Evolutionary conservation across 2,329 filamentous ascomycete species (phyloP).

Genomic region (Pestalotiopsis sp.): DNA sequence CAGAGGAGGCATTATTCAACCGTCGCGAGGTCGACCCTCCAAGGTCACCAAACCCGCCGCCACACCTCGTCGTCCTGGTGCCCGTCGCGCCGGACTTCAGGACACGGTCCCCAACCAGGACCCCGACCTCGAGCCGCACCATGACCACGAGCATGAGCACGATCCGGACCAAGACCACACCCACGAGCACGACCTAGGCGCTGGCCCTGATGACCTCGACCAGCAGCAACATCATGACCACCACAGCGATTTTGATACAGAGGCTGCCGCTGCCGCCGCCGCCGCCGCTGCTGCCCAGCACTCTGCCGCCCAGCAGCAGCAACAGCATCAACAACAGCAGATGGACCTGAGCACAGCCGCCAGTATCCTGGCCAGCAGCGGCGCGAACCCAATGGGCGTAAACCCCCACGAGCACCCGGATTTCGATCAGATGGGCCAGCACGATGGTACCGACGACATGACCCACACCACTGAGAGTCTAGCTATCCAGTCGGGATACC

Average conservation of each 20-base stretch:
- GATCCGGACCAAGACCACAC: slow-evolving; percentile 13
- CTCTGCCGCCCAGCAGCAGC: slow-evolving; percentile 25
- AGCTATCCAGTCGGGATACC: slow-evolving; percentile 50
- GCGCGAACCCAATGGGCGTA: slow-evolving; percentile 30
- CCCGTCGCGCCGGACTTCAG: slow-evolving; percentile 12
- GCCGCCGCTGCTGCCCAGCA: slow-evolving; percentile 12
- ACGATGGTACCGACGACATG: slow-evolving; percentile 22
- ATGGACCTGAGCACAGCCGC: slow-evolving; percentile 33
- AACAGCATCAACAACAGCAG: slow-evolving; percentile 27
- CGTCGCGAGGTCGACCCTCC: slow-evolving; percentile 16
- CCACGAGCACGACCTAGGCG: slow-evolving; percentile 13
- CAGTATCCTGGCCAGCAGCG: slow-evolving; percentile 33
- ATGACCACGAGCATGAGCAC: slow-evolving; percentile 9
- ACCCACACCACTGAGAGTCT: slow-evolving; percentile 49
- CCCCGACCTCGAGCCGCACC: slow-evolving; percentile 16
- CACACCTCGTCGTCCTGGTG: slow-evolving; percentile 16
- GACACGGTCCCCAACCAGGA: slow-evolving; percentile 19
- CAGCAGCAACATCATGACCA: slow-evolving; percentile 14
- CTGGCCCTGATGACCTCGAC: background rate
- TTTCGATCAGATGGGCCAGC: slow-evolving; percentile 21
- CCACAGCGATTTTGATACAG: slow-evolving; percentile 15
- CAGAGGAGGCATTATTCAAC: slow-evolving; percentile 16
- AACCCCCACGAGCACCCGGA: slow-evolving; percentile 33
- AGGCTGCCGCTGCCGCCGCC: slow-evolving; percentile 16
- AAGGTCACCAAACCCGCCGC: slow-evolving; percentile 18